Evolutionary conservation across 805 yeast species (phyloP), one percentile per base, ranked within the genome.

Genomic region (Groenewaldozyma tartarivorans): DNA sequence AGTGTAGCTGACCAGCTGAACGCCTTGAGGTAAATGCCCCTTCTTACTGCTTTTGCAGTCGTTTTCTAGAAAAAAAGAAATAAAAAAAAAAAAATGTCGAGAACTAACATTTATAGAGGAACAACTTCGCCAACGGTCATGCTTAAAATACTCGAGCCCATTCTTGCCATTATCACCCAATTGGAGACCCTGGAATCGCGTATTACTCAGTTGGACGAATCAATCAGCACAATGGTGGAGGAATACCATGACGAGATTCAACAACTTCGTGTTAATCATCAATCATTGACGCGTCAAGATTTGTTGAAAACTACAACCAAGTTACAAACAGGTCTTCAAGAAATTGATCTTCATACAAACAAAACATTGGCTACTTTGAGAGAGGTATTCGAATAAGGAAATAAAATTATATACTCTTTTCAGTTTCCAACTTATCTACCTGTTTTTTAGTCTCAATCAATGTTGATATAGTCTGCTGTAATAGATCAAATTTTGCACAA

Each of bases 361-460:
- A 24, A 24, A 24, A 24, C 11, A 7, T 24, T 24, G 29, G 29
- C 29, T 9, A 24, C 29, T 9, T 13, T 24, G 11, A 24, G 13
- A 24, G 29, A 24, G 29, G 13, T 24, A 24, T 24, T 24, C 13
- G 29, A 24, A 13, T 24, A 24, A 13, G 7, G 7, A 7, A 9
- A 9, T n/a, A n/a, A 9, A 7, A 24, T 24, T 24, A 24, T 4
- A 79, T 66, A 24, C 68, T 66, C 30, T 74, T 70, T 50, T 90
- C 97, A 2, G 94, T 79, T 47, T 84, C 88, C 11, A 88, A 65
- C 61, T 86, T 87, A 58, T 92, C 98, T 17, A 77, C 75, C 42
- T 85, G 94, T 57, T 77, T 81, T 63, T 90, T 90, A 13, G 88
- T 68, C 41, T 92, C 97, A 41, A 88, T 66, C 47, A 90, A 64